Conservation (phyloP, 2,329 filamentous ascomycete species). For the Zarea fungicola region DNA sequence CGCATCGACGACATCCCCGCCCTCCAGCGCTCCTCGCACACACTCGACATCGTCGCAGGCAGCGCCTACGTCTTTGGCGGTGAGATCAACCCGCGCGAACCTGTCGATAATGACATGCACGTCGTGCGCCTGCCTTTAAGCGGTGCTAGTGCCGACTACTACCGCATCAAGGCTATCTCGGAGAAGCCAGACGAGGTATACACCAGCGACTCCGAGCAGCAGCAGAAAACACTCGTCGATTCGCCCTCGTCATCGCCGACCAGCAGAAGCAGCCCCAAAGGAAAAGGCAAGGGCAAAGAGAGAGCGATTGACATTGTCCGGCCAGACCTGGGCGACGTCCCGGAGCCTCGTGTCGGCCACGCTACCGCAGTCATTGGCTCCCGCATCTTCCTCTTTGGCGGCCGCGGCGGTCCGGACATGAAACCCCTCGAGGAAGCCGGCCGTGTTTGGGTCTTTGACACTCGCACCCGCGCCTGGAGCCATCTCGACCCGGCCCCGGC, state of each 20-base stretch:
- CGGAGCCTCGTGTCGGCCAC: constrained; percentile 66
- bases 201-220: constrained; percentile 13
- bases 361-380: constrained; percentile 63
- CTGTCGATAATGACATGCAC: constrained; percentile 69
- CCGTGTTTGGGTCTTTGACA: constrained; percentile 71
- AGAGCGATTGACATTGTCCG: constrained; percentile 21
- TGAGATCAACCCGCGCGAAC: constrained; percentile 60
- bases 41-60: constrained; percentile 53
- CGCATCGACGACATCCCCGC: constrained; percentile 46
- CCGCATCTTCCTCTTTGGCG: constrained; percentile 76
- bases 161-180: constrained; percentile 46
- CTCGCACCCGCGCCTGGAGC: constrained; percentile 58
- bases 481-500: constrained; percentile 52
- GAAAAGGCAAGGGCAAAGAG: constrained; percentile 36
- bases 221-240: constrained; percentile 13
- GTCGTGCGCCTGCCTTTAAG: constrained; percentile 56
- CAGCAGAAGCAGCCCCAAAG: constrained; percentile 18
- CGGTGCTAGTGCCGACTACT: constrained; percentile 55
- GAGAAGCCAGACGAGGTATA: constrained; percentile 30
- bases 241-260: too few species aligned
- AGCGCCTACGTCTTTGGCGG: constrained; percentile 70
- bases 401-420: constrained; percentile 60
- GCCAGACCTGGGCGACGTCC: constrained; percentile 42
- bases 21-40: constrained; percentile 70
- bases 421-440: constrained; percentile 68